Evolutionary conservation across 1,139 yeast genomes (phyloP), one percentile per base, ranked within the genome.

Genomic region (Taphrina communis): DNA sequence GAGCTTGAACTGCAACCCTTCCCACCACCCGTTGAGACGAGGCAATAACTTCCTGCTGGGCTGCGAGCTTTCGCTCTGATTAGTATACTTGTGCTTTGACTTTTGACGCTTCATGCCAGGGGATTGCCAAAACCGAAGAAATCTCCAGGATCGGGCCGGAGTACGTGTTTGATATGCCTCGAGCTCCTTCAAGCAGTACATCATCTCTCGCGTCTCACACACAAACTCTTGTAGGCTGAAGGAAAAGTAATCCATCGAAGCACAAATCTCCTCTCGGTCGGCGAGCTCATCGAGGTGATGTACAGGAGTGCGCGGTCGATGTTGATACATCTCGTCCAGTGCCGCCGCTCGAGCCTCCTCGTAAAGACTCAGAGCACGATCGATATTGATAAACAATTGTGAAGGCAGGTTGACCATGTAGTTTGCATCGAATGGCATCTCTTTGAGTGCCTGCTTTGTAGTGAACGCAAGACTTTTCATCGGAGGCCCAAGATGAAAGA

Each of bases 231-330:
- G 84, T 53, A 90, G 75, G 46, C 89, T 82, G 48, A 87, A 84
- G 0, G 92, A 83, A 75, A 89, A 90, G 75, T 90, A 89, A 1
- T 94, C 95, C 79, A 95, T 89, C 69, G 90, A 85, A 0, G 96
- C 96, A 0, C 94, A 89, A 5, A 89, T 88, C 72, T 88, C 94
- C 76, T 90, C 96, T 73, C 88, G 88, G 71, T 87, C 88, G 0
- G 89, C 84, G 70, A 62, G 82, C 81, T n/a, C 80, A 77, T 61
- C 80, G 75, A 55, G 80, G 81, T 0, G 81, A 74, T 41, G 77
- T 79, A 81, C 78, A 21, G 59, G 44, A n/a, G 46, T 56, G 48
- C 55, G 44, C 35, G 52, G 41, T 25, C 50, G 60, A 38, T 63
- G 55, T 17, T 48, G 41, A 75, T 89, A 89, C 8, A 90, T 78